Evolutionary conservation across 352 stramenopile species (phyloP).

Genomic region (Phytopythium chamaehyphon): DNA sequence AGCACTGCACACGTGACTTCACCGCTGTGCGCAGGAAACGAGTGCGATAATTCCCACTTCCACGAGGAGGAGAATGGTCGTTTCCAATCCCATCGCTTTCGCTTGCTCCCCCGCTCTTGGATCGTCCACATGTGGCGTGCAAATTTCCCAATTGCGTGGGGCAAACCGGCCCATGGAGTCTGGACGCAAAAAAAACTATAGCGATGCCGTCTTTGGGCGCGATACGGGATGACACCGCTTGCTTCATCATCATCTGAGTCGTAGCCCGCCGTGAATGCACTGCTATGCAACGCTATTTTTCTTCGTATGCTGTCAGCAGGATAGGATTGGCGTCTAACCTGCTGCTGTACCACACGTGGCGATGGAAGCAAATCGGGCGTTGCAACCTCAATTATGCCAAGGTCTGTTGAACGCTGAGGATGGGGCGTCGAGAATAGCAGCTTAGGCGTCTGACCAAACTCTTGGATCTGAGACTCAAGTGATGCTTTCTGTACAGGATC

Average conservation of each 20-base stretch:
- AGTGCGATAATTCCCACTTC: slow-evolving; percentile 48
- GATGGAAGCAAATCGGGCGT: slow-evolving; percentile 48
- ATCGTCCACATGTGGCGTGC: slow-evolving; percentile 9
- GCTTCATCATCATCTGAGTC: slow-evolving; percentile 33
- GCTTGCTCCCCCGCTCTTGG: slow-evolving; percentile 35
- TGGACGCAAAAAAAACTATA: slow-evolving; percentile 47
- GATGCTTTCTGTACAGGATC: slow-evolving; percentile 91
- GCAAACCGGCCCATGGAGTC: slow-evolving; percentile 30
- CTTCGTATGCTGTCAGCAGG: slow-evolving; percentile 1
- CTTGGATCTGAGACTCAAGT: slow-evolving; percentile 91
- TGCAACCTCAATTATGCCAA: slow-evolving; percentile 44
- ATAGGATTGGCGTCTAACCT: slow-evolving; percentile 17
- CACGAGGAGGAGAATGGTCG: slow-evolving; percentile 21
- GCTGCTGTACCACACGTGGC: slow-evolving; percentile 20
- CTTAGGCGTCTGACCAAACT: slow-evolving; percentile 90
- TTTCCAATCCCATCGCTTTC: slow-evolving; percentile 64
- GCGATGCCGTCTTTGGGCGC: slow-evolving; percentile 5
- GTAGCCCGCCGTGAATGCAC: slow-evolving; percentile 22
- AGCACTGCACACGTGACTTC: slow-evolving; percentile 65
- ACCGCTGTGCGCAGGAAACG: slow-evolving; percentile 38
- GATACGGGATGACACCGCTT: slow-evolving; percentile 3
- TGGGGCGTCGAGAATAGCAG: slow-evolving; percentile 72
- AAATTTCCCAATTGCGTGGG: slow-evolving; percentile 6
- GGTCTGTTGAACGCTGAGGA: slow-evolving; percentile 42
- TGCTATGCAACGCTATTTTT: slow-evolving; percentile 5